Percentiles rank a stretch among this genome's conserved stretches.
Conservation (phyloP, 2,329 filamentous ascomycete species). For the Penicillium sp. region DNA sequence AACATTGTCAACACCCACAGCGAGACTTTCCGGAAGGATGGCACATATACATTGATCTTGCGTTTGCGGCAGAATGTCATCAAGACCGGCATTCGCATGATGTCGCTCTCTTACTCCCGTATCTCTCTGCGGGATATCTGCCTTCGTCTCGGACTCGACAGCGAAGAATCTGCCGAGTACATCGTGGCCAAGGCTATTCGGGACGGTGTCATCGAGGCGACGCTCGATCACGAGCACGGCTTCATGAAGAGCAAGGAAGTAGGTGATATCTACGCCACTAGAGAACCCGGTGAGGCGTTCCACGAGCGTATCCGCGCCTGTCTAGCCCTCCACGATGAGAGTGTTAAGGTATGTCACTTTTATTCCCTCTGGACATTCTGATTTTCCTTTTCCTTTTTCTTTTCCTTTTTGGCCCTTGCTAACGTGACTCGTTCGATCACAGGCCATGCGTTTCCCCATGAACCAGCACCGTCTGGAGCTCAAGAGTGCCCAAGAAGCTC, state of each 20-base stretch:
- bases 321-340: constrained; percentile 87
- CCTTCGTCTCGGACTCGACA: constrained; percentile 83
- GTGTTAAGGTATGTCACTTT: constrained; percentile 66
- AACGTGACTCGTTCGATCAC: constrained; percentile 15
- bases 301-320: constrained; percentile 92
- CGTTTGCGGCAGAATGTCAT: constrained; percentile 96
- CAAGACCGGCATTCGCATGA: constrained; percentile 98
- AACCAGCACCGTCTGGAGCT: constrained; percentile 95
- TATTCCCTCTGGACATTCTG: too few species aligned
- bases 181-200: constrained; percentile 98
- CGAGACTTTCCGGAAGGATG: constrained; percentile 80
- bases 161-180: constrained; percentile 95
- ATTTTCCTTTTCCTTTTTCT: not conserved
- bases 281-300: constrained; percentile 93
- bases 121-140: constrained; percentile 97
- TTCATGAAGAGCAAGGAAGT: constrained; percentile 99
- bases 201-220: constrained; percentile 93
- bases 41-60: constrained; percentile 89
- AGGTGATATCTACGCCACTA: constrained; percentile 89
- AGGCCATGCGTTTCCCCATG: constrained; percentile 99
- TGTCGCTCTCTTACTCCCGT: constrained; percentile 93
- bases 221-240: constrained; percentile 82
- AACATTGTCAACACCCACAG: constrained; percentile 73
- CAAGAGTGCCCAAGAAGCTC: constrained; percentile 96
- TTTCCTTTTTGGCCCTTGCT: constrained; percentile 14